A percentile compares a stretch with the other conserved stretches of the same genome.
Evolutionary conservation across 345 rosid genomes (phyloP).

Genomic region (Psidium guajava): DNA sequence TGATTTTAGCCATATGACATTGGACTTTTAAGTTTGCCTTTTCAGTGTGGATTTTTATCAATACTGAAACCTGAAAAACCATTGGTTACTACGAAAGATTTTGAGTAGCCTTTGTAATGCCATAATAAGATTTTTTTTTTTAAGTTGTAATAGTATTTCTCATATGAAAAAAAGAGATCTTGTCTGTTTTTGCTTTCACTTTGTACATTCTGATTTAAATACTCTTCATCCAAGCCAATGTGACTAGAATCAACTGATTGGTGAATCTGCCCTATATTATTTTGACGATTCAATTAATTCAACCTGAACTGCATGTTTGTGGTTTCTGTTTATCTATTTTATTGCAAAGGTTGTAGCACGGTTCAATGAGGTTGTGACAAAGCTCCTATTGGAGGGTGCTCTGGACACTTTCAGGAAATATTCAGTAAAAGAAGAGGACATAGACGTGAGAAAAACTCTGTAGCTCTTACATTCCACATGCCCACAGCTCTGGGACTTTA

Average conservation of each 20-base stretch:
- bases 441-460: slow-evolving; percentile 34
- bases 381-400: slow-evolving; percentile 76
- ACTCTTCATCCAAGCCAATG: not conserved
- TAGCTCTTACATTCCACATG: not conserved
- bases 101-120: not conserved
- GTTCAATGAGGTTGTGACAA: slow-evolving; percentile 89
- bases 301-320: not conserved
- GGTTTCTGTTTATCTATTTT: not conserved
- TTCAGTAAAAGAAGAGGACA: slow-evolving; percentile 73
- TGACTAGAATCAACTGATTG: not conserved
- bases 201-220: not conserved
- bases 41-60: not conserved
- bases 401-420: slow-evolving; percentile 71
- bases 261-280: not conserved
- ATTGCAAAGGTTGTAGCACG: slow-evolving; percentile 73
- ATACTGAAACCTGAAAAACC: not conserved
- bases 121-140: not conserved
- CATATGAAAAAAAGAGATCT: not conserved
- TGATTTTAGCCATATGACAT: not conserved
- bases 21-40: not conserved
- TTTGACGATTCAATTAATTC: not conserved
- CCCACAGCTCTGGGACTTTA: not conserved
- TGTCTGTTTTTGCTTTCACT: not conserved
- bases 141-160: not conserved
- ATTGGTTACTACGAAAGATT: not conserved